Evolutionary conservation across 2,329 filamentous ascomycete genomes (phyloP).

Genomic region (Hypoxylon sp.): DNA sequence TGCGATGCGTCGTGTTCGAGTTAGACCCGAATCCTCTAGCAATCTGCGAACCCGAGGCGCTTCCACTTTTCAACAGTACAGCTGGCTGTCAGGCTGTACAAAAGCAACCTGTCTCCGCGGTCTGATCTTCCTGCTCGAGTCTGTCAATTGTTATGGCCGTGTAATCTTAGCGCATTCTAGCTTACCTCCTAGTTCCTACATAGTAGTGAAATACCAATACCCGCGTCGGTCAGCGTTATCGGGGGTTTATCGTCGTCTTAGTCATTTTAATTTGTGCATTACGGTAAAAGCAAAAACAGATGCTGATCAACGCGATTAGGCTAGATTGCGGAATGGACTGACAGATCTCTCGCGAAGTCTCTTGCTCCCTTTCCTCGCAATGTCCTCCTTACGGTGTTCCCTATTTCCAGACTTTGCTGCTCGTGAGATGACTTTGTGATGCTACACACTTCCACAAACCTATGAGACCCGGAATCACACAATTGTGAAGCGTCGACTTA

Average conservation of each 20-base stretch:
- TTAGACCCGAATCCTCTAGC: background rate
- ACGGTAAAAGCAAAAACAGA: constrained; percentile 22
- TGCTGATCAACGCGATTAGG: constrained; percentile 11
- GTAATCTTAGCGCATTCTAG: constrained; percentile 1
- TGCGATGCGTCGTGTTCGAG: background rate
- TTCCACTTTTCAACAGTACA: background rate
- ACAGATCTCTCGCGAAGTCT: background rate
- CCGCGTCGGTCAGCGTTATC: constrained; percentile 9
- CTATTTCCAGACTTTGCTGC: background rate
- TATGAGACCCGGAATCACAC: background rate
- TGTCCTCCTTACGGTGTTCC: background rate
- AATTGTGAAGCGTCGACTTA: background rate
- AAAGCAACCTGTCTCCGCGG: background rate
- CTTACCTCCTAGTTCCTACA: background rate
- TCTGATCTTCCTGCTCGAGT: background rate
- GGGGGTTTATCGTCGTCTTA: constrained; percentile 19
- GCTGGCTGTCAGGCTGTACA: too few relatives aligned
- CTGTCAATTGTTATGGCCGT: too few relatives aligned
- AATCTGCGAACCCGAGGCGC: background rate
- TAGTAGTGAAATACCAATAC: constrained; percentile 1
- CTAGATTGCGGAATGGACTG: constrained; percentile 5
- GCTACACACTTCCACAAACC: background rate
- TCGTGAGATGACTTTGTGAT: background rate
- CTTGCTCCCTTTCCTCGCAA: constrained; percentile 15
- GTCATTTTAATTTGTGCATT: constrained; percentile 31